Conservation (phyloP, 225 moss, liverwort and hornwort species). For the Rhytidiadelphus loreus region DNA sequence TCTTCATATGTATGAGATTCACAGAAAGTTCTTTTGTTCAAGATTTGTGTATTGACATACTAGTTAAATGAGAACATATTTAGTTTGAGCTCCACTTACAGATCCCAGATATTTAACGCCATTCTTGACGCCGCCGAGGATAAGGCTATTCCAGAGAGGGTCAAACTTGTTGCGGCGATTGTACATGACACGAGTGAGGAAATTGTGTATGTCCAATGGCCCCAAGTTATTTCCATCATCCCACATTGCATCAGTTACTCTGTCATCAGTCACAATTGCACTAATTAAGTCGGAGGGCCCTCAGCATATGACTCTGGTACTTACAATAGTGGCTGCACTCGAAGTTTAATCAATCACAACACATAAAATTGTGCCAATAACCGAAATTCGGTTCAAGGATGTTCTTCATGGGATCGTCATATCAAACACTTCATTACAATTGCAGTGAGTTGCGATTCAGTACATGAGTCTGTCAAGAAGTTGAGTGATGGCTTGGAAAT, state of each 20-base stretch:
- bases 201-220: slow-evolving; percentile 79
- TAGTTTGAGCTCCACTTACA: slow-evolving; percentile 17
- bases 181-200: slow-evolving; percentile 82
- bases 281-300: neutral
- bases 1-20: neutral
- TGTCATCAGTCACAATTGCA: slow-evolving; percentile 7
- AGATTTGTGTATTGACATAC: neutral
- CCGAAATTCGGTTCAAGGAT: neutral
- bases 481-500: slow-evolving; percentile 70
- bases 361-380: neutral
- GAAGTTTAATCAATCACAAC: neutral
- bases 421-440: neutral
- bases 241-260: slow-evolving; percentile 85
- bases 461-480: slow-evolving; percentile 82
- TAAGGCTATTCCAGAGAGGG: slow-evolving; percentile 80
- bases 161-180: slow-evolving; percentile 91
- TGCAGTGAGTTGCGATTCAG: neutral
- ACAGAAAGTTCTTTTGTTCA: neutral
- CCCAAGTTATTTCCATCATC: slow-evolving; percentile 87
- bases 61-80: neutral
- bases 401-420: neutral
- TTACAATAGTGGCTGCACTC: neutral
- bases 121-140: slow-evolving; percentile 88
- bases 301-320: neutral
- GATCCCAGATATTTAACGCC: slow-evolving; percentile 72